Percentiles rank a stretch among this genome's conserved stretches.
Conservation (phyloP, 2,329 filamentous ascomycete genomes). For the Endothia cerciana region DNA sequence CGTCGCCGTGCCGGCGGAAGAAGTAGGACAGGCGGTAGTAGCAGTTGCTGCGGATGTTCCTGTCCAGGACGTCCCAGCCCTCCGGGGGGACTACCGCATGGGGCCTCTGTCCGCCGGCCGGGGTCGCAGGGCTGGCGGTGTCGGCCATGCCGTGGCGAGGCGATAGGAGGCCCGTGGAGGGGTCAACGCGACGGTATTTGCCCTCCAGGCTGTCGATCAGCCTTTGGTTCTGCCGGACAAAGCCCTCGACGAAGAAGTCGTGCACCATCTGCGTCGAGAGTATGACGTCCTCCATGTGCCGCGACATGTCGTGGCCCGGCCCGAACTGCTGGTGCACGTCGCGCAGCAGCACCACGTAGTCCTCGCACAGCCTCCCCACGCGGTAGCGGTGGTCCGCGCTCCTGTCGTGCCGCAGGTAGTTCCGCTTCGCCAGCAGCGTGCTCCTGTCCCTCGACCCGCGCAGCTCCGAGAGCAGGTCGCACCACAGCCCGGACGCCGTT, state of each 20-base stretch:
- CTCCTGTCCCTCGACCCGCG: slow-evolving; percentile 28
- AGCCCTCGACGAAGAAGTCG: slow-evolving; percentile 25
- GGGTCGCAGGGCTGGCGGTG: neutral
- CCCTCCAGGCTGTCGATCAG: slow-evolving; percentile 21
- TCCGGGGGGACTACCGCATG: neutral
- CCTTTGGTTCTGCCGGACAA: slow-evolving; percentile 23
- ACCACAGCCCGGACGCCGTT: slow-evolving; percentile 31
- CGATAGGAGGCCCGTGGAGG: neutral
- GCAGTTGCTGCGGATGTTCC: slow-evolving; percentile 29
- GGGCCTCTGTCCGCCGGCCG: neutral
- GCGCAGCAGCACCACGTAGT: slow-evolving; percentile 27
- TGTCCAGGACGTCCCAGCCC: slow-evolving; percentile 29
- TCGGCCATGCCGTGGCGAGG: neutral
- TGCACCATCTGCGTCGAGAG: slow-evolving; percentile 29
- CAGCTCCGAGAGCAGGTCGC: slow-evolving; percentile 28
- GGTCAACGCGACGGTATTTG: slow-evolving; percentile 25
- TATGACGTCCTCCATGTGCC: slow-evolving; percentile 29
- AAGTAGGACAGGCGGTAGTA: slow-evolving; percentile 27
- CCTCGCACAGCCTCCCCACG: slow-evolving; percentile 21
- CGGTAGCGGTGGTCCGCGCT: slow-evolving; percentile 7
- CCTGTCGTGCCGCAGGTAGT: slow-evolving; percentile 28
- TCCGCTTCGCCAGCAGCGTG: slow-evolving; percentile 29
- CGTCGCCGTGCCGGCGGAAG: slow-evolving; percentile 7
- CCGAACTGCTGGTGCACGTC: slow-evolving; percentile 24
- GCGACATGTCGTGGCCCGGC: slow-evolving; percentile 22